Base-by-base conservation (phyloP, 176 grass and related monocot species). In the Cenchrus fungigraminus region DNA sequence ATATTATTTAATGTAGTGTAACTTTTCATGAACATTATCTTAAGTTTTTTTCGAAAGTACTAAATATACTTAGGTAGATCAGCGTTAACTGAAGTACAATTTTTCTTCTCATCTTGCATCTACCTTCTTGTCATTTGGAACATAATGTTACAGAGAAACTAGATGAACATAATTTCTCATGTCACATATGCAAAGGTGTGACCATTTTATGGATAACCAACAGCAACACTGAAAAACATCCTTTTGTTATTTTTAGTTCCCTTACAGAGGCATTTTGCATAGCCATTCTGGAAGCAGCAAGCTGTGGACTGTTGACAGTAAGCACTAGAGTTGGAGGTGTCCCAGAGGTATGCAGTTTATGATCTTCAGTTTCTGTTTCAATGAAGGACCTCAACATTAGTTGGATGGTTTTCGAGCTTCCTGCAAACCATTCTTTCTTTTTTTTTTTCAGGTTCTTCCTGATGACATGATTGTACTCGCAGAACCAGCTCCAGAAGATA, bases 241-340 rank as follows among this genome's bases (percentile, higher is more conserved):
- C 37, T 73, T 82, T 82, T 78, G 6, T n/a, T 57, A 78, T 86
- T 91, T 80, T 81, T 88, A 98, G 92, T 90, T 98, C 95, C 44
- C 91, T 98, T 69, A 98, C 95, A 47, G 95, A 98, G 86, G 95
- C 95, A 79, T 98, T 98, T 87, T 98, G 93, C 73, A 98, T 98
- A 90, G 95, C 95, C 61, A 98, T 98, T 92, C 67, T 98, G 78
- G 95, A 98, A 89, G 93, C 95, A 74, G 95, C 95, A 62, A 98
- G 91, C 80, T 98, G 95, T 90, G 95, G 95, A 86, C 81, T 98
- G 51, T 79, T 98, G 79, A 98, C 95, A 80, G 93, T 98, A 75
- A 98, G 95, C 80, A 98, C 95, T 68, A 93, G 93, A 87, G 95
- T 98, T 9, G 93, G 95, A 85, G 95, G 95, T 78, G 95, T 98